Evolutionary conservation across 768 basidiomycete species (phyloP), one percentile per base, ranked within the genome.

Genomic region (Calocera viscosa): DNA sequence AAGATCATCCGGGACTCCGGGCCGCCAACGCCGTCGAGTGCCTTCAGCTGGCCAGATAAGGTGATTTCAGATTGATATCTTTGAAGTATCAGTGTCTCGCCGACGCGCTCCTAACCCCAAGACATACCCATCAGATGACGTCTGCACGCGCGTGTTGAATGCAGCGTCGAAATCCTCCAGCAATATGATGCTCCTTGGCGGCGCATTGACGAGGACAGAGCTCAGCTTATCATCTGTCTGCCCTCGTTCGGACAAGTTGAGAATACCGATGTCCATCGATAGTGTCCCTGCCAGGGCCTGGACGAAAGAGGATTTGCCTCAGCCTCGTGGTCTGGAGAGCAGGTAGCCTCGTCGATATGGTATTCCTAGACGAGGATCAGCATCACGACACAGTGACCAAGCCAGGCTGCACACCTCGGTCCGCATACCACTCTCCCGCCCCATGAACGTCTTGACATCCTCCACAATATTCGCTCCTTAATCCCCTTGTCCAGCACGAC

Each of bases 91-190:
- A n/a, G n/a, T n/a, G n/a, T n/a, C n/a, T n/a, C n/a, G n/a, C n/a
- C n/a, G n/a, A n/a, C n/a, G n/a, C n/a, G n/a, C n/a, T n/a, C n/a
- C n/a, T n/a, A n/a, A n/a, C n/a, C n/a, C n/a, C n/a, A n/a, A n/a
- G n/a, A n/a, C n/a, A n/a, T n/a, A 95, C 91, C 95, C 96, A 71
- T 97, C 94, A 71, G 92, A 94, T 65, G 84, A 85, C 0, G 88
- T 90, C 76, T 92, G 93, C 3, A 90, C 86, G 30, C 96, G 87
- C 70, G 91, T 90, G 71, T 91, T 93, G 77, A 99, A 98, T 0
- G 94, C 95, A 32, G 95, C 94, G 74, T 99, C 96, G 14, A 99
- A 85, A 69, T 99, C 96, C 76, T 99, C 96, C 53, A 99, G 91
- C 33, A 98, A 82, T n/a, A 98, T 83, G 73, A 99, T 86, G 72